Percentiles rank a stretch among this genome's conserved stretches.
Evolutionary conservation across 2,329 filamentous ascomycete species (phyloP).

Genomic region (Colletotrichum zoysiae): DNA sequence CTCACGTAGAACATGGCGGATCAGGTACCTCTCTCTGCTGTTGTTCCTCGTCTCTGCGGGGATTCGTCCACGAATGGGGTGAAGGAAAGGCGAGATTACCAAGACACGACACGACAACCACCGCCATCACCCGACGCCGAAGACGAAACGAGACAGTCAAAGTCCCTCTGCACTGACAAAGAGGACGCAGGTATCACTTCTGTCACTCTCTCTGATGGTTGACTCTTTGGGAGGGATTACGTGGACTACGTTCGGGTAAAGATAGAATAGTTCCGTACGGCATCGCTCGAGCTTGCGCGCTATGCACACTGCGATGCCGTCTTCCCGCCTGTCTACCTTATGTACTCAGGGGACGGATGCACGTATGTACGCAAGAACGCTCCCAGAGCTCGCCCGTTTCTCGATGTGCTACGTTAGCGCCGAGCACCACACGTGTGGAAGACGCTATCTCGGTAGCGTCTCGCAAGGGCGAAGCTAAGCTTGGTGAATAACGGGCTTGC

Average conservation of each 20-base stretch:
- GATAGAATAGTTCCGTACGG: not conserved
- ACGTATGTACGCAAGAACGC: constrained; percentile 24
- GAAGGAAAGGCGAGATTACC: constrained; percentile 32
- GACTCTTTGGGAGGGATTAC: not conserved
- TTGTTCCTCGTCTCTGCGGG: constrained; percentile 6
- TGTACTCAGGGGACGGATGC: constrained; percentile 4
- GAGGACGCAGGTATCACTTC: not conserved
- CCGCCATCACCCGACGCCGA: not conserved
- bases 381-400: constrained; percentile 19
- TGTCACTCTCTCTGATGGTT: not conserved
- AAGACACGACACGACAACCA: constrained; percentile 28
- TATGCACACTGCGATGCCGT: constrained; percentile 24
- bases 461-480: constrained; percentile 34
- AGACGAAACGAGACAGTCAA: constrained; percentile 8
- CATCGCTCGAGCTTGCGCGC: not conserved
- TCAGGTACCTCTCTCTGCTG: not conserved
- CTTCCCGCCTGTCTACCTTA: not conserved
- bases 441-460: constrained; percentile 29
- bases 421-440: constrained; percentile 35
- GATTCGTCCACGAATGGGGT: constrained; percentile 21
- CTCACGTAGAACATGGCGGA: not conserved
- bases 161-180: not conserved
- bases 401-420: constrained; percentile 35
- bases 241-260: not conserved
- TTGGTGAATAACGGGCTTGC: constrained; percentile 33